phyloP scores from a whole-genome alignment of 192 early-diverging fungal genomes.

The Podila verticillata region DNA sequence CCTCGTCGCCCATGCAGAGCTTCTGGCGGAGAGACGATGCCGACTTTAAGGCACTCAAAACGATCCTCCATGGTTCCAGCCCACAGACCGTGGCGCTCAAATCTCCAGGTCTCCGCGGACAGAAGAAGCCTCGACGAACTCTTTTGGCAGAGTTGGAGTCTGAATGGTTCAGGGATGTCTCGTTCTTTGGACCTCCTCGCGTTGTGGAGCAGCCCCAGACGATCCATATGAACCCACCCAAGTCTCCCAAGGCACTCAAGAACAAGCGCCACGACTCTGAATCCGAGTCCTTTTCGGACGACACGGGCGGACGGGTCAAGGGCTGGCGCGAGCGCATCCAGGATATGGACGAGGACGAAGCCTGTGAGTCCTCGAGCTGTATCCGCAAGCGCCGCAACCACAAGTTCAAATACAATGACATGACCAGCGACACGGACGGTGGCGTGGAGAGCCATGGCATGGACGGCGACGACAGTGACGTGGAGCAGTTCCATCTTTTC shows the following conservation, averaged over 20 bases:
- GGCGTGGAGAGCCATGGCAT: neutral
- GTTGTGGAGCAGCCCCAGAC: conserved; percentile 12
- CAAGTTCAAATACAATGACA: conserved; percentile 15
- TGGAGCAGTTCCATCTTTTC: conserved; percentile 29
- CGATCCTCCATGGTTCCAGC: conserved; percentile 37
- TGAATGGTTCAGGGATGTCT: conserved; percentile 56
- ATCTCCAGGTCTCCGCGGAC: conserved; percentile 32
- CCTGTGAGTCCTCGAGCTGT: conserved; percentile 44
- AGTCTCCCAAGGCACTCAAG: conserved; percentile 34
- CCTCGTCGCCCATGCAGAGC: conserved; percentile 35
- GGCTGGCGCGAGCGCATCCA: conserved; percentile 40
- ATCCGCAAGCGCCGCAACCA: conserved; percentile 29
- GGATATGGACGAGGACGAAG: conserved; percentile 31
- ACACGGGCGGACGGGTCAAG: conserved; percentile 39
- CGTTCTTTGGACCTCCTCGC: conserved; percentile 41
- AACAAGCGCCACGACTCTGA: conserved; percentile 46
- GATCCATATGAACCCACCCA: conserved; percentile 10
- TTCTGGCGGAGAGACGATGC: conserved; percentile 32
- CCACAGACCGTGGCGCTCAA: conserved; percentile 24
- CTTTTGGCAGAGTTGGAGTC: conserved; percentile 63
- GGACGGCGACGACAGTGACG: conserved; percentile 38
- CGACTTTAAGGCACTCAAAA: conserved; percentile 43
- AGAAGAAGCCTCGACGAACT: conserved; percentile 30
- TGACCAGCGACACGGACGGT: conserved; percentile 29
- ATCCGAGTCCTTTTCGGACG: conserved; percentile 40